Conservation (phyloP, 1,284 basidiomycete species). For the Sporisorium iseilematis-ciliati region DNA sequence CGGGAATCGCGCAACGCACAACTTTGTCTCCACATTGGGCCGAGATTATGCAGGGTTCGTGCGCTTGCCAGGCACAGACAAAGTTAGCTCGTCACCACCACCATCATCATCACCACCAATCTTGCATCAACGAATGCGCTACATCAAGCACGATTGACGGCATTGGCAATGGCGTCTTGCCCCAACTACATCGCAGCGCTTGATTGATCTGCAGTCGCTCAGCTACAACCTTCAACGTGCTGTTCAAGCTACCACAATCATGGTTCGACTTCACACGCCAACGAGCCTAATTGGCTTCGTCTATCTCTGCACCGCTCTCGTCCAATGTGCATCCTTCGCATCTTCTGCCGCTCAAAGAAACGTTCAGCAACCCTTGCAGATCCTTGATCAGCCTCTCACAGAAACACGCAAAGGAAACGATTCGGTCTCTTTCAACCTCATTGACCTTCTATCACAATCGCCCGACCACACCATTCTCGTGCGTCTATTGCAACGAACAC, state of each 20-base stretch:
- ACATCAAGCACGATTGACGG: not conserved
- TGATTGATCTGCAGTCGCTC: conserved; percentile 5
- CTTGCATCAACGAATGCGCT: not conserved
- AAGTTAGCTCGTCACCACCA: not conserved
- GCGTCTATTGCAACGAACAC: conserved; percentile 83
- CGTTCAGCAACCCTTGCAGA: conserved; percentile 21
- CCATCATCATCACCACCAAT: not conserved
- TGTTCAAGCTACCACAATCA: not conserved
- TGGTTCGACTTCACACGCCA: conserved; percentile 8
- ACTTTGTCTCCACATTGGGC: not conserved
- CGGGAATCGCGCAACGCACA: conserved; percentile 9
- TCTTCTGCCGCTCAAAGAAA: not conserved
- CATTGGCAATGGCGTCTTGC: not conserved
- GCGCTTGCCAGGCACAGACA: not conserved
- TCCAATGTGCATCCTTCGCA: not conserved
- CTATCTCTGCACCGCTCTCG: conserved; percentile 2
- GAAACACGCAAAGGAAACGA: conserved; percentile 24
- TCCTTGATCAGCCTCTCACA: conserved; percentile 6
- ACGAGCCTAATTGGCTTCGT: conserved; percentile 12
- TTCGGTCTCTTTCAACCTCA: conserved; percentile 73
- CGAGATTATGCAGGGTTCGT: conserved; percentile 12
- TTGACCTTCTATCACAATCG: conserved; percentile 82
- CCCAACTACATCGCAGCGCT: not conserved
- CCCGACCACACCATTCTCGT: conserved; percentile 84
- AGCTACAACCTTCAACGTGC: not conserved